Conservation (phyloP, 2,329 filamentous ascomycete genomes). For the Penicillium sp. region DNA sequence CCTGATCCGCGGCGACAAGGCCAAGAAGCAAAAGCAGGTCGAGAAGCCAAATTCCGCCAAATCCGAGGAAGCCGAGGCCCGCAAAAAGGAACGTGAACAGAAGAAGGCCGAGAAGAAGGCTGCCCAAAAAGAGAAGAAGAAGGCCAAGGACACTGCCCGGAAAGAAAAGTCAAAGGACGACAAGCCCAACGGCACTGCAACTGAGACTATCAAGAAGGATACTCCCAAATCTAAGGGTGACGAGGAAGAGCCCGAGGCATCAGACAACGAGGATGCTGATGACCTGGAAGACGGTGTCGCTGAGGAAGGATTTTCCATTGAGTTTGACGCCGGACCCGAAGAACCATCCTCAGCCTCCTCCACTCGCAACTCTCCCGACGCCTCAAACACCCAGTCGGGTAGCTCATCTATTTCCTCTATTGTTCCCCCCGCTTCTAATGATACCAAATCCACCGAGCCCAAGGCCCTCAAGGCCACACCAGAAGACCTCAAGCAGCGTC, state of each 20-base stretch:
- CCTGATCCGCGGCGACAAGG: conserved; percentile 50
- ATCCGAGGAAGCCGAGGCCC: conserved; percentile 35
- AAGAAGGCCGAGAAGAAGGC: conserved; percentile 50
- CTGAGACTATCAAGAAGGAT: conserved; percentile 27
- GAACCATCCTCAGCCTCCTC: conserved; percentile 44
- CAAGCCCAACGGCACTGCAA: neutral
- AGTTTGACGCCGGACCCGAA: conserved; percentile 44
- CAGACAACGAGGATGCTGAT: conserved; percentile 27
- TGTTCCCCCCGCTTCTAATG: conserved; percentile 44
- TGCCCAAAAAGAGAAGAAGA: conserved; percentile 51
- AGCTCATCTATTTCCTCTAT: conserved; percentile 71
- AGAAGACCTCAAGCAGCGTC: conserved; percentile 71
- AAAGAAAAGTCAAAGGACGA: conserved; percentile 2
- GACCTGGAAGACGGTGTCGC: conserved; percentile 40
- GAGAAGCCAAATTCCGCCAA: conserved; percentile 28
- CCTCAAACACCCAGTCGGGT: conserved; percentile 49
- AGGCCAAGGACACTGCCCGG: conserved; percentile 41
- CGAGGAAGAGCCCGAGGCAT: conserved; percentile 19
- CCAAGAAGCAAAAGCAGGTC: conserved; percentile 58
- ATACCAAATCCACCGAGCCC: conserved; percentile 40
- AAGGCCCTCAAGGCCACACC: conserved; percentile 69
- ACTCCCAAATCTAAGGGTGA: neutral
- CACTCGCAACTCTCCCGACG: conserved; percentile 62
- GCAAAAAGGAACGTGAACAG: conserved; percentile 40
- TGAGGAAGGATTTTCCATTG: conserved; percentile 52